These are phyloP conservation scores for Phialemonium atrogriseum DNA, from an alignment of 2,329 filamentous ascomycete species.

Conservation along the genomic window DNA sequence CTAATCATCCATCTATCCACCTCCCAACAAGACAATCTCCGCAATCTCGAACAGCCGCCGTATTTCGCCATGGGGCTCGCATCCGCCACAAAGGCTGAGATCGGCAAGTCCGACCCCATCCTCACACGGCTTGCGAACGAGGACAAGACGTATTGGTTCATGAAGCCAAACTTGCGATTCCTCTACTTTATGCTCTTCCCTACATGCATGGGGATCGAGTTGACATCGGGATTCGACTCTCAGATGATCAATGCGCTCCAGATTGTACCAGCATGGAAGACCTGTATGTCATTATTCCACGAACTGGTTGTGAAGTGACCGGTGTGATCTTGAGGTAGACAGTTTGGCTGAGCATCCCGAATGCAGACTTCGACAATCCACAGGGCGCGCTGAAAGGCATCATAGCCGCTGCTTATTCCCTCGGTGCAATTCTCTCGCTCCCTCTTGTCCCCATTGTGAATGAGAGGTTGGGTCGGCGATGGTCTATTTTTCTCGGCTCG, in stretches of 20 bases:
- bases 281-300: slow-evolving; percentile 22
- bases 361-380: slow-evolving; percentile 20
- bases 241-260: slow-evolving; percentile 32
- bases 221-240: slow-evolving; percentile 48
- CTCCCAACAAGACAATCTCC: too few species aligned
- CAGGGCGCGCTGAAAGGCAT: slow-evolving; percentile 30
- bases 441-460: slow-evolving; percentile 45
- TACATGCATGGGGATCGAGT: slow-evolving; percentile 51
- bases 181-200: slow-evolving; percentile 49
- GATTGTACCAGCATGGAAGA: slow-evolving; percentile 24
- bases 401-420: slow-evolving; percentile 41
- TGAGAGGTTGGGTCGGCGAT: slow-evolving; percentile 38
- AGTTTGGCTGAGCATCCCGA: background rate
- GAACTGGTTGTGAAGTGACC: background rate
- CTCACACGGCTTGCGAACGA: slow-evolving; percentile 33
- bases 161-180: slow-evolving; percentile 44
- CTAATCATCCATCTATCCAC: too few species aligned
- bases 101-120: slow-evolving; percentile 16
- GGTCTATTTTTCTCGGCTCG: slow-evolving; percentile 44
- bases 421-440: slow-evolving; percentile 41
- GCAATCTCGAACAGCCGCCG: too few species aligned
- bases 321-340: too few species aligned
- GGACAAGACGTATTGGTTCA: slow-evolving; percentile 40
- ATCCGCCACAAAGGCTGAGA: too few species aligned
- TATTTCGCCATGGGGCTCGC: too few species aligned